These are phyloP conservation scores for Quercus phellos DNA, from an alignment of 331 rosid genomes.

Conservation along the genomic window DNA sequence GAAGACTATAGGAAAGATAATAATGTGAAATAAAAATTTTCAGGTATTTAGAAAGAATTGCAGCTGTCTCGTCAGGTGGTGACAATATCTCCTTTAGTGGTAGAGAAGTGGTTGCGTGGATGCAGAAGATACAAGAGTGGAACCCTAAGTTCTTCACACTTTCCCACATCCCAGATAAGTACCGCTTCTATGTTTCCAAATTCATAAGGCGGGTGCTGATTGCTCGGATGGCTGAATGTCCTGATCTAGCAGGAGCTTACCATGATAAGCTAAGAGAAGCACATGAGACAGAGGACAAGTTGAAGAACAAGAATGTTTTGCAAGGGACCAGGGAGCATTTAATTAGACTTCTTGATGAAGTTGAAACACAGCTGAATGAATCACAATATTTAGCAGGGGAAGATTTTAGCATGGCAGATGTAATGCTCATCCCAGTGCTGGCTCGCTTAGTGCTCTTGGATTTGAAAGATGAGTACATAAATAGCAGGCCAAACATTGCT, in stretches of 20 bases:
- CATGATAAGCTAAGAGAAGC: constrained; percentile 72
- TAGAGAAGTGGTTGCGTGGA: constrained; percentile 74
- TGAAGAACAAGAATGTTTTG: constrained; percentile 52
- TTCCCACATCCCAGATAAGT: constrained; percentile 64
- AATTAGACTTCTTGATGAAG: constrained; percentile 63
- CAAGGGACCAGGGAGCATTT: constrained; percentile 55
- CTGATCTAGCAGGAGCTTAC: constrained; percentile 81
- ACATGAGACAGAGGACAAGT: constrained; percentile 67
- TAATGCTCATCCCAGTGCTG: constrained; percentile 66
- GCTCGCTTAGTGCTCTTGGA: constrained; percentile 63
- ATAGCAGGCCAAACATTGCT: constrained; percentile 54
- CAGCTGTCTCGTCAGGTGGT: constrained; percentile 57
- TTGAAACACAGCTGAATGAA: constrained; percentile 55
- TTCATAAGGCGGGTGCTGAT: constrained; percentile 72
- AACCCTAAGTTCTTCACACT: constrained; percentile 71
- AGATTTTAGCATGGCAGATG: constrained; percentile 86
- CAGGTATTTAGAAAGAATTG: constrained; percentile 94
- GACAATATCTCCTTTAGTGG: constrained; percentile 37
- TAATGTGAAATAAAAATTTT: constrained; percentile 18
- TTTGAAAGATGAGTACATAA: constrained; percentile 59
- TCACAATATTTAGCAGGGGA: constrained; percentile 63
- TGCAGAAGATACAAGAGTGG: constrained; percentile 89
- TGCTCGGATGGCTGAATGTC: constrained; percentile 83
- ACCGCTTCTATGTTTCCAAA: constrained; percentile 53
- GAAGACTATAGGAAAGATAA: neutral